Conservation (phyloP, 148 eudicot genomes). For the Fagopyrum tataricum region DNA sequence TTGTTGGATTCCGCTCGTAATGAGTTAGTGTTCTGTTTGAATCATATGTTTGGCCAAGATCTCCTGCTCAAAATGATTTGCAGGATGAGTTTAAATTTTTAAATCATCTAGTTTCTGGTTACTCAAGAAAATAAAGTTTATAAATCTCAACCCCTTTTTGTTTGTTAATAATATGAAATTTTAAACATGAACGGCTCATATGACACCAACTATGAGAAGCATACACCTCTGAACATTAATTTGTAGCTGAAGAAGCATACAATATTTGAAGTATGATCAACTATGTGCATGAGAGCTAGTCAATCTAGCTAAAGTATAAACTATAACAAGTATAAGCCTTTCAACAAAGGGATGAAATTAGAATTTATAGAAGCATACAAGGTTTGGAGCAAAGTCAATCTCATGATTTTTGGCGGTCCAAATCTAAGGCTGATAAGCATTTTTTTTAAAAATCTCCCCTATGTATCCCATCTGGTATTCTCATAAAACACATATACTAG, state of each 20-base stretch:
- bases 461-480: slow-evolving; percentile 82
- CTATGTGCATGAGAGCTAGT: not conserved
- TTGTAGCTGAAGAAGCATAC: too few relatives aligned
- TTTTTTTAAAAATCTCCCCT: slow-evolving; percentile 78
- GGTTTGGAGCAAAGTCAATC: slow-evolving; percentile 47
- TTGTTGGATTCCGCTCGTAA: slow-evolving; percentile 30
- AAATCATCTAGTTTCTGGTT: not conserved
- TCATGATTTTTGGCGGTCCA: slow-evolving; percentile 85
- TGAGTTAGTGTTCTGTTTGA: slow-evolving; percentile 36
- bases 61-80: slow-evolving; percentile 23
- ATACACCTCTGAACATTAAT: too few relatives aligned
- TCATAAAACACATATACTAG: slow-evolving; percentile 66
- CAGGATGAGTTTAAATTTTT: not conserved
- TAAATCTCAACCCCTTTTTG: not conserved
- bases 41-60: slow-evolving; percentile 44
- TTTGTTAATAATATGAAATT: not conserved
- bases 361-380: slow-evolving; percentile 28
- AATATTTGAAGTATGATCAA: not conserved
- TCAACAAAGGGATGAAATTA: not conserved
- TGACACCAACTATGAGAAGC: not conserved
- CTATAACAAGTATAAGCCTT: not conserved
- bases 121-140: not conserved
- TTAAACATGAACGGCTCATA: not conserved
- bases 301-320: not conserved
- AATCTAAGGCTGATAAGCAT: slow-evolving; percentile 85